Conservation (phyloP, 805 yeast species). For the Spencermartinsiella europaea region DNA sequence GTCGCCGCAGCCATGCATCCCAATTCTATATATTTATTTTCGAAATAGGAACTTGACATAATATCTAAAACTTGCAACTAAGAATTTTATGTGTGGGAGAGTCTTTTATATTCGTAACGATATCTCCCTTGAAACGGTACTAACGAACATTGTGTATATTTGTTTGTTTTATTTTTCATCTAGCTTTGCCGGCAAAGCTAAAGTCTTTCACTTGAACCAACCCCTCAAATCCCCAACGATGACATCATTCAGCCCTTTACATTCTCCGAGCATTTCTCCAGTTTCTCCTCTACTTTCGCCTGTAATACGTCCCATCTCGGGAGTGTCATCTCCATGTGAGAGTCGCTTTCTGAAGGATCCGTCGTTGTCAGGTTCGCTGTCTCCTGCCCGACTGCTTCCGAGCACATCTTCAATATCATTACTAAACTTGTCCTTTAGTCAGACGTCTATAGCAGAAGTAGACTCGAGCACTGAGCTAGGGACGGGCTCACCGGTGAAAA, state of each 20-base stretch:
- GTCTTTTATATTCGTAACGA: no score
- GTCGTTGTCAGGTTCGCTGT: conserved; percentile 1
- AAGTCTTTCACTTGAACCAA: background rate
- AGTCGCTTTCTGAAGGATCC: background rate
- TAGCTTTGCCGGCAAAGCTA: background rate
- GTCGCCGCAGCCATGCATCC: no score
- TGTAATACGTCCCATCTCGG: background rate
- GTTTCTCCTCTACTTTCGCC: background rate
- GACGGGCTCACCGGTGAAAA: background rate
- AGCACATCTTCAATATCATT: conserved; percentile 20
- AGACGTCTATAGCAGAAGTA: conserved; percentile 4
- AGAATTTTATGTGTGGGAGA: no score
- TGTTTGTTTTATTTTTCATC: no score
- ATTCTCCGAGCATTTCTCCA: background rate
- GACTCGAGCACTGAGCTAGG: background rate
- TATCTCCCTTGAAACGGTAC: no score
- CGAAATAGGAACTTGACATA: no score
- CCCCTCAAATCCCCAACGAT: no score
- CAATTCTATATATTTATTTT: no score
- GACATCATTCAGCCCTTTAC: background rate
- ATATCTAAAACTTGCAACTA: no score
- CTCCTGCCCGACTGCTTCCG: conserved; percentile 13
- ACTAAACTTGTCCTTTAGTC: conserved; percentile 16
- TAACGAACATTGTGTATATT: no score
- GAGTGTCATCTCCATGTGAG: background rate